Percentiles rank a stretch among this genome's conserved stretches.
Conservation (phyloP, 2,329 filamentous ascomycete species). For the Fusarium acutatum region DNA sequence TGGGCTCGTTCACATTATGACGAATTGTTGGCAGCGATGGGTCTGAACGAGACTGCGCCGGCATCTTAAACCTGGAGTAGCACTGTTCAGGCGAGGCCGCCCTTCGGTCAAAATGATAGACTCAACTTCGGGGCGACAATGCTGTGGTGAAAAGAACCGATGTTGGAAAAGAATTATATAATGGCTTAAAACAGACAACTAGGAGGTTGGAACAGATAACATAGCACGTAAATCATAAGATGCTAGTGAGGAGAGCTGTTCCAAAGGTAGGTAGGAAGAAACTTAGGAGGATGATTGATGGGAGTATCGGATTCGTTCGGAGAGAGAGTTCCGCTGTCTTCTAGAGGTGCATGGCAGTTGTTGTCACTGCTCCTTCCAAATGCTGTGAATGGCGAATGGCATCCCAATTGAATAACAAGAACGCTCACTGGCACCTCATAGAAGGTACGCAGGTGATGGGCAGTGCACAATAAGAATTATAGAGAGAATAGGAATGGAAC, state of each 20-base stretch:
- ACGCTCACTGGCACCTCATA: no score
- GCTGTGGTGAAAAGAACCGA: accelerated
- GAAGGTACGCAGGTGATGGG: background rate
- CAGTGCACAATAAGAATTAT: background rate
- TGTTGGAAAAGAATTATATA: background rate
- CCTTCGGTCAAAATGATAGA: background rate
- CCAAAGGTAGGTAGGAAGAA: background rate
- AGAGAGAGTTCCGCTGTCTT: background rate
- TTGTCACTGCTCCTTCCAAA: background rate
- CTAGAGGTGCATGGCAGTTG: background rate
- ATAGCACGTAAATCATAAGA: background rate
- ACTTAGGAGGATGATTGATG: background rate
- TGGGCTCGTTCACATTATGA: slow-evolving; percentile 31
- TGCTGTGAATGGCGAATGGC: background rate
- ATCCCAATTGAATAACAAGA: background rate
- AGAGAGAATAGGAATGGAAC: background rate
- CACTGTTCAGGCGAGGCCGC: background rate
- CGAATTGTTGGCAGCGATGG: background rate
- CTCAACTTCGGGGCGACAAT: background rate
- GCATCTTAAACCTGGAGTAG: slow-evolving; percentile 24
- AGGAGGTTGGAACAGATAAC: background rate
- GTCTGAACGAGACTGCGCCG: slow-evolving; percentile 26
- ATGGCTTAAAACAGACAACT: background rate
- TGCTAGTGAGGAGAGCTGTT: background rate
- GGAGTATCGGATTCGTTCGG: no score